These are phyloP conservation scores for Neopestalotiopsis sp. DNA, from an alignment of 2,329 filamentous ascomycete genomes.

Conservation along the genomic window DNA sequence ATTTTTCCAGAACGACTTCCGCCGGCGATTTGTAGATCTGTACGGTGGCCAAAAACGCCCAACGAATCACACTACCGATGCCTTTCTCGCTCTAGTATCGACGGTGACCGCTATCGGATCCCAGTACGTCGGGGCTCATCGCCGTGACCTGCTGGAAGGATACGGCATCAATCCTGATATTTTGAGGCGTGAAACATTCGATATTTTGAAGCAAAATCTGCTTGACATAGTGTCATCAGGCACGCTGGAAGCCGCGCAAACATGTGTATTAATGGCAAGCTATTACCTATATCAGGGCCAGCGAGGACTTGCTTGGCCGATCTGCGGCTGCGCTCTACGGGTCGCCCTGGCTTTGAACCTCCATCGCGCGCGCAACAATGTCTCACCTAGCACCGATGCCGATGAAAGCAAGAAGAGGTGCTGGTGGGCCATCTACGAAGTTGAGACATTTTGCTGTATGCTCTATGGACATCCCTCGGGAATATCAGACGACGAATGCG, in stretches of 20 bases:
- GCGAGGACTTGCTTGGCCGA: not conserved
- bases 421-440: constrained; percentile 48
- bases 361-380: not conserved
- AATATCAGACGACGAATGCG: constrained; percentile 39
- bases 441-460: constrained; percentile 47
- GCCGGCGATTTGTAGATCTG: too few relatives aligned
- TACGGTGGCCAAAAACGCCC: too few relatives aligned
- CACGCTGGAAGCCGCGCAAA: not conserved
- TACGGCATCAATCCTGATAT: not conserved
- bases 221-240: not conserved
- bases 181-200: not conserved
- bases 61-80: too few relatives aligned
- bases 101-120: too few relatives aligned
- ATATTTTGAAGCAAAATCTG: not conserved
- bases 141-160: not conserved
- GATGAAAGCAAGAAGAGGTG: constrained; percentile 40
- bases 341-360: not conserved
- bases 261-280: not conserved
- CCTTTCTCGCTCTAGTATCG: too few relatives aligned
- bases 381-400: constrained; percentile 13
- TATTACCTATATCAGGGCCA: not conserved
- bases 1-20: too few relatives aligned
- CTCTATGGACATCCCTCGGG: constrained; percentile 42
- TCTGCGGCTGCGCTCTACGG: constrained; percentile 3
- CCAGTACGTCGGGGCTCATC: not conserved